Base-by-base conservation (phyloP, 495 filamentous ascomycete genomes). In the Talaromyces thailandensis region DNA sequence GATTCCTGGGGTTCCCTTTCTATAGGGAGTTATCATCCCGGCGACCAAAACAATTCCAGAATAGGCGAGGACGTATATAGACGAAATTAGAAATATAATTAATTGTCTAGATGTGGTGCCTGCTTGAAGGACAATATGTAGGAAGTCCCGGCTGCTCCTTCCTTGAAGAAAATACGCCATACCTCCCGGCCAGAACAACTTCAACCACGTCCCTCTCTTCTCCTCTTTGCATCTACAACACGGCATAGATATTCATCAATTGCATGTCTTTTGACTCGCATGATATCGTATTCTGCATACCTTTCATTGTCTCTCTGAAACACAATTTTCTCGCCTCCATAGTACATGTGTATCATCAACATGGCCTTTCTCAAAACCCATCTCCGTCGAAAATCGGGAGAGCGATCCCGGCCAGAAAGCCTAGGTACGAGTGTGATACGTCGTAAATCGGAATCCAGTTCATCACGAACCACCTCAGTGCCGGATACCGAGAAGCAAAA, bases 1-100 rank as follows among this genome's bases (percentile, higher is more conserved):
- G 26, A 86, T 98, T 67, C 94, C 94, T 11, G 88, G 89, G 29
- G 71, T 93, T 65, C 12, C 69, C 23, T 77, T 71, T 69, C 58
- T 80, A 67, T 78, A 60, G 69, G 55, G 23, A 25, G n/a, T 52
- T 11, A 29, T 26, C 16, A 40, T 40, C 4, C 35, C 6, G 35
- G 35, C 31, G 35, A 40, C 2, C 35, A 40, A 4, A 16, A 40
- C 16, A 1, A 16, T 37, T 37, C 2, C 35, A 37, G 35, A 8
- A 2, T 37, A 37, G 12, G 2, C 12, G 11, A 14, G 35, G 35
- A 6, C 12, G 35, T 40, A 14, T 40, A 40, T 40, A n/a, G 35
- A 40, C 5, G 12, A 16, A 40, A 4, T 40, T 3, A 1, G 35
- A 40, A 29, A n/a, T 16, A 40, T 40, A 9, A 16, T 16, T 3